Base-by-base conservation (phyloP, 257 asterid species). In the Fraxinus excelsior region DNA sequence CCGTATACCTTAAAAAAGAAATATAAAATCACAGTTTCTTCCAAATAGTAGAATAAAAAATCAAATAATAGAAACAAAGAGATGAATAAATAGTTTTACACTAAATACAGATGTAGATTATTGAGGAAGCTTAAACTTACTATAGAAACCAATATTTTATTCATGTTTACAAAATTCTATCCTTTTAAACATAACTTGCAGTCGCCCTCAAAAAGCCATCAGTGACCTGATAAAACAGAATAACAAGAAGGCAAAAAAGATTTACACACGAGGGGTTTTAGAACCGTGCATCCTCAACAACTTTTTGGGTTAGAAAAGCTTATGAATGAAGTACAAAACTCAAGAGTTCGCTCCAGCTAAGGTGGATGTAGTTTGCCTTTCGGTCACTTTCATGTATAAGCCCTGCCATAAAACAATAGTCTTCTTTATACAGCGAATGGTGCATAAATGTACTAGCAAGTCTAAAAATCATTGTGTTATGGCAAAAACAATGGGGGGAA, bases 321-420 rank as follows among this genome's bases (percentile, higher is more conserved):
- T 46, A 58, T 23, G 12, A 60, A 70, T 26, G 38, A 73, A 49
- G 29, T 18, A 34, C 49, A n/a, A 26, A 64, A 51, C 53, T 84
- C 60, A 85, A 29, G 85, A 65, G 72, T 29, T 82, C 67, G 86
- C 81, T 44, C 86, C 82, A 75, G 82, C 86, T 76, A 81, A 77
- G 35, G 84, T 64, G n/a, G 87, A 74, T 42, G 83, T 76, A 44
- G 83, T 85, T 87, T 82, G 81, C 79, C 96, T 87, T 79, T 84
- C 88, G 68, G 83, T 86, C 85, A 95, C 83, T 79, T 88, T 93
- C 99, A 95, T 91, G 90, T 91, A 93, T 62, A 95, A 84, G 21
- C 98, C 98, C 99, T 95, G 97, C 87, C 74, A 81, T 21, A 73
- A 8, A 46, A 72, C 64, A 66, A 3, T 67, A 38, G 18, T 12